These are phyloP conservation scores for Chimonanthus salicifolius DNA, from an alignment of 164 flowering plant genomes.

Conservation along the genomic window DNA sequence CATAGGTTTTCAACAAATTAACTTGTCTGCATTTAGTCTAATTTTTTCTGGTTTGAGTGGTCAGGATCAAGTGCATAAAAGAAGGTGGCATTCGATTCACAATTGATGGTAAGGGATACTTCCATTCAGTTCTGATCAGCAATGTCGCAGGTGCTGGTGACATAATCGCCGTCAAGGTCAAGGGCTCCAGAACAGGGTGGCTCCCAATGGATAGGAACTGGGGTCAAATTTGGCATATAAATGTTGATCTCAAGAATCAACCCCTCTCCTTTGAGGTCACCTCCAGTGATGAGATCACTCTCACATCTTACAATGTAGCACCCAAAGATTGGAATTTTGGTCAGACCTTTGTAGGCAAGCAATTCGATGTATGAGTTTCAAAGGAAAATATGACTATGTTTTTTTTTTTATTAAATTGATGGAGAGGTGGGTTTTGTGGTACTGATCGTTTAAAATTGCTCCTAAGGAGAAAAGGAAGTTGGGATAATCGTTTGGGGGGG, in stretches of 20 bases:
- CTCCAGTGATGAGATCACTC: conserved; percentile 55
- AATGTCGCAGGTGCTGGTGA: conserved; percentile 95
- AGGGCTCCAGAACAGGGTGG: conserved; percentile 94
- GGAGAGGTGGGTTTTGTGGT: background rate
- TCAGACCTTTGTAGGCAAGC: conserved; percentile 85
- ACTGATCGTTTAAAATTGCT: background rate
- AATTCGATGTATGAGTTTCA: conserved; percentile 26
- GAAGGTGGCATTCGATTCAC: conserved; percentile 85
- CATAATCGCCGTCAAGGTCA: conserved; percentile 61
- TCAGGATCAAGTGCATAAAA: conserved; percentile 82
- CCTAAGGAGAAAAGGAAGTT: background rate
- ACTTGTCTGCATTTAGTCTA: too few relatives aligned
- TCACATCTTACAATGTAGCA: conserved; percentile 78
- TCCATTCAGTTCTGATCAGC: conserved; percentile 69
- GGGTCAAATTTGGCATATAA: conserved; percentile 94
- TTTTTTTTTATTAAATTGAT: too few relatives aligned
- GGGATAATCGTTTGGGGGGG: background rate
- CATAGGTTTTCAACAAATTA: too few relatives aligned
- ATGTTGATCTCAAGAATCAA: conserved; percentile 72
- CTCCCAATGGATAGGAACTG: conserved; percentile 92
- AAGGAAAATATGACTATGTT: background rate
- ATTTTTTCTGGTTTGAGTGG: background rate
- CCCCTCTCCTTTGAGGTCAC: conserved; percentile 90
- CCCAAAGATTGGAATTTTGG: conserved; percentile 73
- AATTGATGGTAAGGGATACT: conserved; percentile 54